A percentile compares a stretch with the other conserved stretches of the same genome.
phyloP scores from a whole-genome alignment of 2,329 filamentous ascomycete genomes.

The Epichloe aotearoae region DNA sequence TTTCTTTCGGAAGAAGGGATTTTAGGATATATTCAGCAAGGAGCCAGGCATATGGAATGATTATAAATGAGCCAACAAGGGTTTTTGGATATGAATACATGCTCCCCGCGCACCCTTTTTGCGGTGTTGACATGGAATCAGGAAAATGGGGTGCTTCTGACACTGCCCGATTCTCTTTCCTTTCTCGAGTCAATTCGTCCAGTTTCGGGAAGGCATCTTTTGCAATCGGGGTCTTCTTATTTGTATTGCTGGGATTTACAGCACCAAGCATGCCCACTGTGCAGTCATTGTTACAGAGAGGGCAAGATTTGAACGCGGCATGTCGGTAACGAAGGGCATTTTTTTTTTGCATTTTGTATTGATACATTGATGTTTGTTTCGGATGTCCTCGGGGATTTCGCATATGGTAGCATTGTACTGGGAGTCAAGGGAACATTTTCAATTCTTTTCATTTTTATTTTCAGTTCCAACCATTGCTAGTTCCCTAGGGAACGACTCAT shows the following conservation, averaged over 20 bases:
- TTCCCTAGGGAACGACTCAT: no score
- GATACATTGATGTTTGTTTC: neutral
- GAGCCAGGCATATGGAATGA: neutral
- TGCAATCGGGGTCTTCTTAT: slow-evolving; percentile 4
- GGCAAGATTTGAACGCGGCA: neutral
- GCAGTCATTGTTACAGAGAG: neutral
- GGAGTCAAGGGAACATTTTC: neutral
- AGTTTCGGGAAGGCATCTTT: neutral
- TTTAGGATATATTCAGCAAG: neutral
- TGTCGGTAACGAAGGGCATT: neutral
- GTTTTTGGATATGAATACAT: neutral
- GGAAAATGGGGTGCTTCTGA: no score
- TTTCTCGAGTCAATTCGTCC: neutral
- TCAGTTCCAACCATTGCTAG: no score
- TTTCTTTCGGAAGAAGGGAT: neutral
- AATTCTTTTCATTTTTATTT: no score
- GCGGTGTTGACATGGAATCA: no score
- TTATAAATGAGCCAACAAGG: neutral
- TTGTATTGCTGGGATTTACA: slow-evolving; percentile 5
- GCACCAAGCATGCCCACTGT: slow-evolving; percentile 3
- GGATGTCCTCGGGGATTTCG: neutral
- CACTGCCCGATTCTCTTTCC: no score
- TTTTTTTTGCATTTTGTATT: neutral
- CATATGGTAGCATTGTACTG: neutral
- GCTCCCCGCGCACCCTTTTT: no score